Evolutionary conservation across 768 basidiomycete species (phyloP).

Genomic region (Rhizopogon sp.): DNA sequence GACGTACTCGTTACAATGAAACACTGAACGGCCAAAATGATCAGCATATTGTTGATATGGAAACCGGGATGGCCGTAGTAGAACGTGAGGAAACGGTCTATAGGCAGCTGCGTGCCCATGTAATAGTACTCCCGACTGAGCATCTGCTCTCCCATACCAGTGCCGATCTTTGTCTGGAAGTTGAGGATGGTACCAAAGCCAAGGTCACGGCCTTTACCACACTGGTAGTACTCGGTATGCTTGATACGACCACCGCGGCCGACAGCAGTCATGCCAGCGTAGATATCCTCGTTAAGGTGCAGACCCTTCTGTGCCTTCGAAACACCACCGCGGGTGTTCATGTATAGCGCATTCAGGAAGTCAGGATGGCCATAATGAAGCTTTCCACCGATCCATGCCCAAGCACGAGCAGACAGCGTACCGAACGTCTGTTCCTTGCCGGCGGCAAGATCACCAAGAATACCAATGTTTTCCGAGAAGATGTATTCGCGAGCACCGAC

Average conservation of each 20-base stretch:
- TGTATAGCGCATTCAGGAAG: slow-evolving; percentile 96
- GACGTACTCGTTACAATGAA: slow-evolving; percentile 87
- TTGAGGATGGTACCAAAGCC: slow-evolving; percentile 99
- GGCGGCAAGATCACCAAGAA: slow-evolving; percentile 95
- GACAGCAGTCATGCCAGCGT: slow-evolving; percentile 97
- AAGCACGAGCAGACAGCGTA: slow-evolving; percentile 90
- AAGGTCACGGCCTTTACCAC: slow-evolving; percentile 97
- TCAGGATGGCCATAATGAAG: slow-evolving; percentile 99
- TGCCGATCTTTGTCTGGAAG: slow-evolving; percentile 99
- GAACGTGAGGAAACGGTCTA: slow-evolving; percentile 98
- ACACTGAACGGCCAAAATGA: slow-evolving; percentile 93
- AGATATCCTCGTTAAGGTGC: slow-evolving; percentile 99
- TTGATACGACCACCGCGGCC: slow-evolving; percentile 97
- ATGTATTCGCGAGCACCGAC: slow-evolving; percentile 99
- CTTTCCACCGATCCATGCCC: slow-evolving; percentile 98
- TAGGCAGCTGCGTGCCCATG: slow-evolving; percentile 93
- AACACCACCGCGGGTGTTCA: slow-evolving; percentile 97
- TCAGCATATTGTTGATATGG: slow-evolving; percentile 99
- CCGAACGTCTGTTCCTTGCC: slow-evolving; percentile 99
- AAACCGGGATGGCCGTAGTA: slow-evolving; percentile 99
- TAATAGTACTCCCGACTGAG: slow-evolving; percentile 99
- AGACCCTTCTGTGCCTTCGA: slow-evolving; percentile 99
- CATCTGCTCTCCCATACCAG: slow-evolving; percentile 99
- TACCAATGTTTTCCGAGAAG: slow-evolving; percentile 99
- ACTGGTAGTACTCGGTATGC: slow-evolving; percentile 99